phyloP scores from a whole-genome alignment of 2,329 filamentous ascomycete genomes.

The Xylariales sp. region DNA sequence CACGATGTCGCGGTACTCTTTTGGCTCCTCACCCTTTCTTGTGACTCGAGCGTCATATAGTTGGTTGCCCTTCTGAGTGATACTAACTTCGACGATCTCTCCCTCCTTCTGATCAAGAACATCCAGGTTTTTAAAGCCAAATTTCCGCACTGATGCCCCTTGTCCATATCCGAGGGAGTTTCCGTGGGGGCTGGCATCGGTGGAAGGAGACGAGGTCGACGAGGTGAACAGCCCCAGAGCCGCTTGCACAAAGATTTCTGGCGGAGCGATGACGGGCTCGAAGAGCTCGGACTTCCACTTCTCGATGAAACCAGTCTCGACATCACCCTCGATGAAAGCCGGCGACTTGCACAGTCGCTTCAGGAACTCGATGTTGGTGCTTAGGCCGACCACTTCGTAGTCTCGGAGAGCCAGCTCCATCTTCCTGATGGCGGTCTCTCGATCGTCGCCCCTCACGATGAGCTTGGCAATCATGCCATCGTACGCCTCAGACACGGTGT shows the following conservation, averaged over 20 bases:
- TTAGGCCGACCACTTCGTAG: conserved; percentile 88
- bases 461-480: conserved; percentile 99
- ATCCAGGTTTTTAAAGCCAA: conserved; percentile 55
- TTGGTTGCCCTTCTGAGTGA: conserved; percentile 43
- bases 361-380: conserved; percentile 95
- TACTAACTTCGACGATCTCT: conserved; percentile 50
- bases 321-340: conserved; percentile 79
- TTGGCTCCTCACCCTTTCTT: conserved; percentile 34
- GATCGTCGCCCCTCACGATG: conserved; percentile 78
- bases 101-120: conserved; percentile 59
- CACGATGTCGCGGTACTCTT: conserved; percentile 41
- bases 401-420: conserved; percentile 74
- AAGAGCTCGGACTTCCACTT: conserved; percentile 83
- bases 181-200: conserved; percentile 36
- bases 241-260: conserved; percentile 82
- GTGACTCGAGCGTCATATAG: conserved; percentile 42
- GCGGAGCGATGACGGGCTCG: conserved; percentile 50
- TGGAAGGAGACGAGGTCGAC: conserved; percentile 34
- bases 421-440: conserved; percentile 78
- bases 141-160: conserved; percentile 37
- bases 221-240: conserved; percentile 68
- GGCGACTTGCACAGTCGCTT: conserved; percentile 79
- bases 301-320: conserved; percentile 95
- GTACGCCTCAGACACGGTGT: conserved; percentile 90
- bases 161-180: conserved; percentile 52